Conservation (phyloP, 768 basidiomycete species). For the Dendrothele bispora region DNA sequence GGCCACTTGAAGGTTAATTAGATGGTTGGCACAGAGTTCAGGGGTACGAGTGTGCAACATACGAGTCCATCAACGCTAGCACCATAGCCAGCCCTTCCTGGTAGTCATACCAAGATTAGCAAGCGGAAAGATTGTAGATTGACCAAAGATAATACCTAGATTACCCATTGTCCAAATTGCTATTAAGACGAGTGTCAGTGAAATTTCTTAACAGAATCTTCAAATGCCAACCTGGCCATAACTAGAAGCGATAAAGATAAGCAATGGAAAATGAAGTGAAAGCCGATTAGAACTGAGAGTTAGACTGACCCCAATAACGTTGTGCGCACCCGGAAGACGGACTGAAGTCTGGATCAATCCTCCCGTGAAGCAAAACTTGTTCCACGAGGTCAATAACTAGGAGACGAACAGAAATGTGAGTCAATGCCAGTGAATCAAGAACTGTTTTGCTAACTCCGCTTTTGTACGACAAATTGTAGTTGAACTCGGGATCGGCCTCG, state of each 20-base stretch:
- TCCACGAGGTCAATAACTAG: slow-evolving; percentile 18
- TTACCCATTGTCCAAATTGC: slow-evolving; percentile 54
- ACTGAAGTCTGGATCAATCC: slow-evolving; percentile 33
- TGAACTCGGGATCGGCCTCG: slow-evolving; percentile 41
- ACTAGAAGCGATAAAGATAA: no score
- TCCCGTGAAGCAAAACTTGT: slow-evolving; percentile 47
- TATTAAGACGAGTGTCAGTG: no score
- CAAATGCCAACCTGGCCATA: no score
- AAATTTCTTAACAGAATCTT: no score
- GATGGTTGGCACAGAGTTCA: not conserved
- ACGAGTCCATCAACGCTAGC: slow-evolving; percentile 55
- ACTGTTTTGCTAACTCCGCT: slow-evolving; percentile 34
- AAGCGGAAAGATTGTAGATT: not conserved
- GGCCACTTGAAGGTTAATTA: slow-evolving; percentile 47
- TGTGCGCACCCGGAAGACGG: slow-evolving; percentile 21
- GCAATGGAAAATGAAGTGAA: no score
- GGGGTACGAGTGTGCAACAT: no score
- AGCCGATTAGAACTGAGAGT: no score
- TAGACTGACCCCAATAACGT: no score
- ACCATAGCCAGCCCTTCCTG: slow-evolving; percentile 54
- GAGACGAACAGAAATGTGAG: slow-evolving; percentile 8
- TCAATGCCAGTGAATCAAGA: slow-evolving; percentile 41
- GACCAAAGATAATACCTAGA: no score
- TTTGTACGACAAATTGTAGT: slow-evolving; percentile 70
- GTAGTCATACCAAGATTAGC: slow-evolving; percentile 9